phyloP scores from a whole-genome alignment of 2,329 filamentous ascomycete genomes.

The Ophiostoma montium region DNA sequence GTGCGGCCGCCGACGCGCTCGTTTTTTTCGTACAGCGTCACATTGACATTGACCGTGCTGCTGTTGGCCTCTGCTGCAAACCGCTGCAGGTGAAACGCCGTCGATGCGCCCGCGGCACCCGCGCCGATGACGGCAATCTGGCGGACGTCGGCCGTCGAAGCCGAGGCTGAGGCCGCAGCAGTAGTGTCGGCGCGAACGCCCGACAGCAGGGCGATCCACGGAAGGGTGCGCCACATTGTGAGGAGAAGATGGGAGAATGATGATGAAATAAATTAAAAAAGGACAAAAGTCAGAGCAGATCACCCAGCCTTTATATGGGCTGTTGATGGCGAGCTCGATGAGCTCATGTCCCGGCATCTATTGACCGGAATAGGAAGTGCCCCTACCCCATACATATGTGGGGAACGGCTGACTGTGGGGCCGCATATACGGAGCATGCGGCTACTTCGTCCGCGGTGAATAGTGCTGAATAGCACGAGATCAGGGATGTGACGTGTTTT shows the following conservation, averaged over 20 bases:
- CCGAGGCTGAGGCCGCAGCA: background rate
- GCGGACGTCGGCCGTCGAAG: background rate
- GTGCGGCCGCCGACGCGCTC: conserved; percentile 70
- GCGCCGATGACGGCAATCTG: conserved; percentile 40
- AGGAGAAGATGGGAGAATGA: background rate
- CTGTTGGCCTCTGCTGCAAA: conserved; percentile 50
- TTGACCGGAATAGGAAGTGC: background rate
- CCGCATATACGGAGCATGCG: no score
- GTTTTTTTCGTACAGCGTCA: conserved; percentile 78
- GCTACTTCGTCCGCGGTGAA: no score
- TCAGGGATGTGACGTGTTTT: no score
- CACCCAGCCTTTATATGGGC: background rate
- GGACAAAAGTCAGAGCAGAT: no score
- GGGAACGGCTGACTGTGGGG: background rate
- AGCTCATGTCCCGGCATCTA: background rate
- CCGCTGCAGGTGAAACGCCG: conserved; percentile 68
- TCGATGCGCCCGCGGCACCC: conserved; percentile 73
- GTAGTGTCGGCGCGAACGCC: background rate
- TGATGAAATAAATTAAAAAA: no score
- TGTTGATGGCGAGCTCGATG: background rate
- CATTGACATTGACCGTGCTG: conserved; percentile 60
- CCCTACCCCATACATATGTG: background rate
- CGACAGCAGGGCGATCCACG: background rate
- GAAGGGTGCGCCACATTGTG: background rate
- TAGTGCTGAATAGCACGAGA: no score